Evolutionary conservation across 2,329 filamentous ascomycete species (phyloP), one percentile per base, ranked within the genome.

Genomic region (Penicillium sp.): DNA sequence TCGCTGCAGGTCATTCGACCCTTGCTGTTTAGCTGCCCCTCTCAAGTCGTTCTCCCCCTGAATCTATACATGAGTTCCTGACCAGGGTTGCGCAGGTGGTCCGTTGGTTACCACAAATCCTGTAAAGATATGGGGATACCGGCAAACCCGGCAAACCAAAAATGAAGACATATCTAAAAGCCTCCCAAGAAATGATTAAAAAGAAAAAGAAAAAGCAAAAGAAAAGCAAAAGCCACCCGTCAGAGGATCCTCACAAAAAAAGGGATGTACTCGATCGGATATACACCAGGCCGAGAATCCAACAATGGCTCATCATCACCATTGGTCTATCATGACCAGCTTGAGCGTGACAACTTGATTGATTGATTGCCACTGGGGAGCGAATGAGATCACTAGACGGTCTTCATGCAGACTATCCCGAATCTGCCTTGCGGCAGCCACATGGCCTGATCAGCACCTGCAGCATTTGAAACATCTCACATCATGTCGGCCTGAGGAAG

Each of bases 21-120:
- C 13, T 40, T 21, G 17, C n/a, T 4, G 21, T 26, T 10, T 20
- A 26, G 18, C 34, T 39, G 34, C 20, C 34, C 34, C 34, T 39
- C 34, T 18, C 20, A 23, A 13, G 20, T 5, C 20, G 5, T 6
- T 12, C 10, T 41, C 37, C 39, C 39, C 23, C 39, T 29, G 39
- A 27, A 13, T n/a, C 24, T 29, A 24, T 29, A 29, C 39, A 27
- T 24, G 21, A 42, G 39, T 42, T 26, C n/a, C 21, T 40, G 10
- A 40, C 36, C n/a, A 24, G 20, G 18, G 21, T 24, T 7, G n/a
- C 13, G 13, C 27, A 10, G 13, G 27, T 30, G 13, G 26, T 21
- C 36, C 36, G 21, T 40, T 40, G 21, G 36, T 40, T 40, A 21
- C n/a, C 21, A 40, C 36, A 42, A 42, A 29, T 42, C 23, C 39